These are phyloP conservation scores for Globisporangium camurandrum DNA, from an alignment of 352 stramenopile species.

Conservation along the genomic window DNA sequence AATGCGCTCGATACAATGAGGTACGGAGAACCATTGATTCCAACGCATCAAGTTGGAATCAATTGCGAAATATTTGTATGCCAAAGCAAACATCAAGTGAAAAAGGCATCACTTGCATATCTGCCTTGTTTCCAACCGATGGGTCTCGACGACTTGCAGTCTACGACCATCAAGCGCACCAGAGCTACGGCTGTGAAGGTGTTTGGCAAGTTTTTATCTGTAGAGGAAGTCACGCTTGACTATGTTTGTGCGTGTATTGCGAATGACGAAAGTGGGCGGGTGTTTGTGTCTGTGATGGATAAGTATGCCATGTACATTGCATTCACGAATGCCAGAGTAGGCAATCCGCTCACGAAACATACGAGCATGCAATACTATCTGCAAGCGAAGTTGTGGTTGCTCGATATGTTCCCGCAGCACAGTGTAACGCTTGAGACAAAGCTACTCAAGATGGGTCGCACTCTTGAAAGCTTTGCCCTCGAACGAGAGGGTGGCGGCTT, in stretches of 20 bases:
- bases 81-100: neutral
- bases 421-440: neutral
- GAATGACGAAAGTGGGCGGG: neutral
- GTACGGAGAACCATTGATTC: neutral
- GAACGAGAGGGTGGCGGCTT: neutral
- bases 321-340: neutral
- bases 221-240: neutral
- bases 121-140: neutral
- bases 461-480: neutral
- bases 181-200: neutral
- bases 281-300: neutral
- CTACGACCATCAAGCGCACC: neutral
- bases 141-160: neutral
- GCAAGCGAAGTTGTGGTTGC: neutral
- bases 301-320: neutral
- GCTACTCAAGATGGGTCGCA: neutral
- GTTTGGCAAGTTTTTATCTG: neutral
- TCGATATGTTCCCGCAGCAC: neutral
- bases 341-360: neutral
- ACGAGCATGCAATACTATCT: neutral
- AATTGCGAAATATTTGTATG: neutral
- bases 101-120: neutral
- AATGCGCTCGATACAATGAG: too few relatives aligned
- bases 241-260: neutral
- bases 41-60: slow-evolving; percentile 4